Evolutionary conservation across 805 yeast genomes (phyloP), one percentile per base, ranked within the genome.

Genomic region (Kluyveromyces aestuarii): DNA sequence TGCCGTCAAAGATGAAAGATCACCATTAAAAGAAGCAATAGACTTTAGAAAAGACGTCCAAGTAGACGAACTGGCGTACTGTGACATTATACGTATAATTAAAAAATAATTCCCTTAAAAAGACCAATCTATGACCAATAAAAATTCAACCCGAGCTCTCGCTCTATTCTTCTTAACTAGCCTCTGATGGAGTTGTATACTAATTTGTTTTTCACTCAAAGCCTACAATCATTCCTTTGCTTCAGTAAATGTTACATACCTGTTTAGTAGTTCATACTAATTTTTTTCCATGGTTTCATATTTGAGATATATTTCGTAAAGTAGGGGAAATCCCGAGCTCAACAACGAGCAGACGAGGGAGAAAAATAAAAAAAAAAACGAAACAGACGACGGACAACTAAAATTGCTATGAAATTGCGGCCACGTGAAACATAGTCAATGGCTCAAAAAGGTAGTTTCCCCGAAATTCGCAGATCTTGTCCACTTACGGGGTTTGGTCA

Each of bases 31-130:
- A 4, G 95, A 80, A 33, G 96, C 93, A 54, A 91, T 79, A 39
- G 96, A 87, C 69, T 87, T 87, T 56, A 93, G 74, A 62, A 91
- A 91, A 13, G 93, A 80, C 25, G 96, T 81, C 97, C 97, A 91
- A n/a, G 95, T 79, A 13, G 80, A 63, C 11, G 74, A 66, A 33
- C 60, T 55, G 27, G 73, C 61, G 55, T 63, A 63, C 44, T 61
- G 54, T 5, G 72, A 60, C 70, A 66, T 67, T 9, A 38, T n/a
- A 17, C 40, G 4, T 37, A 19, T 16, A 36, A 36, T 16, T 36
- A 14, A 16, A 14, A 14, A 16, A 36, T 36, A 14, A 14, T 36
- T 19, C 18, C 40, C 40, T 16, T 17, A n/a, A 17, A 17, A 37
- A 37, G n/a, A 37, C 14, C 14, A 37, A 21, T 21, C 25, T 21